Evolutionary conservation across 148 eudicot genomes (phyloP), one percentile per base, ranked within the genome.

Genomic region (Euryodendron excelsum): DNA sequence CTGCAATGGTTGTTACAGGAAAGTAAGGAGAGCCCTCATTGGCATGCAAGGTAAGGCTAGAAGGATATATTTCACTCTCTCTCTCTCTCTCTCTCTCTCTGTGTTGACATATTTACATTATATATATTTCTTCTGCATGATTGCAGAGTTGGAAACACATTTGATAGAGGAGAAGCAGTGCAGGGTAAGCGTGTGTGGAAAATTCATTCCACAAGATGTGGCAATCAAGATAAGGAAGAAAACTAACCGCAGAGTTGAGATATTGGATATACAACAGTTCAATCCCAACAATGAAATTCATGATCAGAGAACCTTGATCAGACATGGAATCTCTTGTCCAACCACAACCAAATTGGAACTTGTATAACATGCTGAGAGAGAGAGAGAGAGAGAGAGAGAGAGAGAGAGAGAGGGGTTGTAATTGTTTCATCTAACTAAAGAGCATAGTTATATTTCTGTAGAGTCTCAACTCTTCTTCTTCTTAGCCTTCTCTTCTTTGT

Each of bases 221-320:
- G 85, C 85, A 31, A 83, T 75, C 77, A 83, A 79, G 80, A 76
- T 83, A 62, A 83, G 85, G 65, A 83, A 83, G 80, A 83, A 75
- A 62, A 83, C 77, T 39, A 83, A 83, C 66, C 77, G 85, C 58
- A 83, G 85, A 34, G 85, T 83, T 17, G 85, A 83, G 61, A 83
- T 83, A 14, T 30, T 83, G 66, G 82, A 75, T 10, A 34, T 83
- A n/a, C 82, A 81, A 25, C 69, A 79, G 2, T 41, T 83, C 36
- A 52, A 33, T 72, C 41, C 27, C 61, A 52, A 20, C 28, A 71
- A 3, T 31, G 61, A 50, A 72, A 50, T 30, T 2, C 34, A 52
- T 52, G 44, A 72, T 34, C 75, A 52, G 28, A 72, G 25, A 71
- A 39, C 33, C 58, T 44, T 71, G n/a, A 69, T 45, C 20, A 21